These are phyloP conservation scores for Erythrophleum ivorense DNA, from an alignment of 331 rosid species.

Conservation along the genomic window DNA sequence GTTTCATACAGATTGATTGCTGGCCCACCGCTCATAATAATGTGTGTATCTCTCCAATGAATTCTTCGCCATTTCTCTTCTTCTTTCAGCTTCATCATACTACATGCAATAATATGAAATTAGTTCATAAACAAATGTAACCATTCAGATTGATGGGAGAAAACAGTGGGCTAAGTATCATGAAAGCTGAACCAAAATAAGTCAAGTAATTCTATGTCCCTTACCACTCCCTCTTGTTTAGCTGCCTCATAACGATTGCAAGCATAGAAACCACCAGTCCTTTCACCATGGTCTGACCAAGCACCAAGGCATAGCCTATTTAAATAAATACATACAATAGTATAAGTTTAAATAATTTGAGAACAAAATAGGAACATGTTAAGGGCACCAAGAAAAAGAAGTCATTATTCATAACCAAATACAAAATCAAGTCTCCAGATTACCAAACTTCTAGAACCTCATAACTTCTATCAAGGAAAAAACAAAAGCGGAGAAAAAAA, in stretches of 20 bases:
- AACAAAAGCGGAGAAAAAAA: neutral
- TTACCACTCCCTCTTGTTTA: conserved; percentile 81
- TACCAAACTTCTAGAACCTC: neutral
- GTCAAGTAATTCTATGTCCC: conserved; percentile 26
- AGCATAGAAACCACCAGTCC: conserved; percentile 83
- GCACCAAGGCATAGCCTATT: conserved; percentile 77
- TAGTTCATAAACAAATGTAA: conserved; percentile 22
- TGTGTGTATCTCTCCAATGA: conserved; percentile 72
- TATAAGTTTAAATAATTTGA: neutral
- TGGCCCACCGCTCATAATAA: conserved; percentile 84
- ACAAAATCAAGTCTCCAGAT: neutral
- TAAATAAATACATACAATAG: conserved; percentile 15
- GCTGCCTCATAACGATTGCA: conserved; percentile 78
- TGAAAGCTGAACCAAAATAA: conserved; percentile 33
- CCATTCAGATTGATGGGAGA: conserved; percentile 6
- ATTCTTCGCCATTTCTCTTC: conserved; percentile 65
- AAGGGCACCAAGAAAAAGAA: neutral
- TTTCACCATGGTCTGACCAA: conserved; percentile 80
- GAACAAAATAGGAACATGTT: neutral
- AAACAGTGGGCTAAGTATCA: conserved; percentile 25
- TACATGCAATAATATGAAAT: conserved; percentile 33
- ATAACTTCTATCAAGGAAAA: neutral
- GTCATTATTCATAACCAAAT: neutral
- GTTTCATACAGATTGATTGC: conserved; percentile 64
- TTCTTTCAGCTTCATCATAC: conserved; percentile 61